phyloP scores from a whole-genome alignment of 768 basidiomycete genomes.

The Lactarius trivialis region DNA sequence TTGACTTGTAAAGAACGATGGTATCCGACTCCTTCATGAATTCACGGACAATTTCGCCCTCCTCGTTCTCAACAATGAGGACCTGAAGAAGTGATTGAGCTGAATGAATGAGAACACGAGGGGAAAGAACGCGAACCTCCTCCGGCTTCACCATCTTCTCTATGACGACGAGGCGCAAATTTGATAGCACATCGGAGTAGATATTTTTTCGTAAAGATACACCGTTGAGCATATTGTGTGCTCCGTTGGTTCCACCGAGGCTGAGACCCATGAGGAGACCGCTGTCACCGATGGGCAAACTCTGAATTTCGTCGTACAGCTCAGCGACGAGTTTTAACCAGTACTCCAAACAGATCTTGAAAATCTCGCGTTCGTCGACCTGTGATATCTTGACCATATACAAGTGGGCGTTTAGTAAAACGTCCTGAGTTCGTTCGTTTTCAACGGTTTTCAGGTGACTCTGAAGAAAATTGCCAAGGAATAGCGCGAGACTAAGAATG shows the following conservation, averaged over 20 bases:
- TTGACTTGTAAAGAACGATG: constrained; percentile 96
- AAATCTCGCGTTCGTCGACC: constrained; percentile 97
- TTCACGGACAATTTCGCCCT: constrained; percentile 98
- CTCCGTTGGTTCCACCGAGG: constrained; percentile 59
- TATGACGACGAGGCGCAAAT: constrained; percentile 91
- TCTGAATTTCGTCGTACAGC: constrained; percentile 95
- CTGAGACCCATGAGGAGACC: constrained; percentile 86
- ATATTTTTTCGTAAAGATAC: constrained; percentile 88
- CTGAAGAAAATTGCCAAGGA: constrained; percentile 93
- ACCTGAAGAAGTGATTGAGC: constrained; percentile 47
- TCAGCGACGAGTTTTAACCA: constrained; percentile 95
- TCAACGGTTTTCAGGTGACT: constrained; percentile 93
- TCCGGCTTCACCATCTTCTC: constrained; percentile 99
- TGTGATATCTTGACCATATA: constrained; percentile 99
- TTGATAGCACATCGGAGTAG: constrained; percentile 91
- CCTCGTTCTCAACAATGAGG: constrained; percentile 97
- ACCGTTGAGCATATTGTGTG: constrained; percentile 63
- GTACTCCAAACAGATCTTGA: constrained; percentile 99
- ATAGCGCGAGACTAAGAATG: constrained; percentile 94
- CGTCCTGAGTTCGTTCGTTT: constrained; percentile 81
- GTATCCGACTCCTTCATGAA: constrained; percentile 99
- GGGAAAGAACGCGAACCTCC: constrained; percentile 53
- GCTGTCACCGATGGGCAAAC: constrained; percentile 79
- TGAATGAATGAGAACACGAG: constrained; percentile 9
- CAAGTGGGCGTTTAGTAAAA: constrained; percentile 91